phyloP scores from a whole-genome alignment of 345 rosid species.

The Capsella bursapastoris region DNA sequence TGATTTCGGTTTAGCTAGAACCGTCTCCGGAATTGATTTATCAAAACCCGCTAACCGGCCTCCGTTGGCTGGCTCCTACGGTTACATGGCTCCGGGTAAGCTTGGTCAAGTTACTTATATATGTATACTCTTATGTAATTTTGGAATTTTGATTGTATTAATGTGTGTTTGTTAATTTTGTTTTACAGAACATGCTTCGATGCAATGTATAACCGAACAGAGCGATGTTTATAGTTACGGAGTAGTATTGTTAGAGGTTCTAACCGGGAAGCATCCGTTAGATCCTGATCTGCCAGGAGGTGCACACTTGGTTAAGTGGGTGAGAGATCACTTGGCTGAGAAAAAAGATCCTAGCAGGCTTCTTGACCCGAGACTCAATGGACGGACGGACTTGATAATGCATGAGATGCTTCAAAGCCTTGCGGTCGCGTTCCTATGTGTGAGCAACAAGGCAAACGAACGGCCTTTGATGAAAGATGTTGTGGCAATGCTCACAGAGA shows the following conservation, averaged over 20 bases:
- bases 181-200: slow-evolving; percentile 69
- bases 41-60: slow-evolving; percentile 56
- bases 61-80: slow-evolving; percentile 77
- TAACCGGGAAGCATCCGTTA: slow-evolving; percentile 79
- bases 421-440: slow-evolving; percentile 81
- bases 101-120: background rate
- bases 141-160: background rate
- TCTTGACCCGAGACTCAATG: slow-evolving; percentile 68
- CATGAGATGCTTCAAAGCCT: slow-evolving; percentile 91
- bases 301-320: slow-evolving; percentile 85
- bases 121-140: background rate
- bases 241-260: slow-evolving; percentile 75
- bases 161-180: background rate
- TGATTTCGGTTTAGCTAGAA: slow-evolving; percentile 83
- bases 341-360: slow-evolving; percentile 72
- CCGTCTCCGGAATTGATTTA: slow-evolving; percentile 49
- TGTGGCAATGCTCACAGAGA: slow-evolving; percentile 70
- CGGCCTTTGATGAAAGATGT: slow-evolving; percentile 97
- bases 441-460: slow-evolving; percentile 69
- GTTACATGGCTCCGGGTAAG: slow-evolving; percentile 95
- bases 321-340: slow-evolving; percentile 65
- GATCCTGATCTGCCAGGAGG: slow-evolving; percentile 75
- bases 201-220: slow-evolving; percentile 65
- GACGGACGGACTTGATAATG: slow-evolving; percentile 65
- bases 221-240: slow-evolving; percentile 89